Base-by-base conservation (phyloP, 2,329 filamentous ascomycete species). In the Penicillium corylophilum region DNA sequence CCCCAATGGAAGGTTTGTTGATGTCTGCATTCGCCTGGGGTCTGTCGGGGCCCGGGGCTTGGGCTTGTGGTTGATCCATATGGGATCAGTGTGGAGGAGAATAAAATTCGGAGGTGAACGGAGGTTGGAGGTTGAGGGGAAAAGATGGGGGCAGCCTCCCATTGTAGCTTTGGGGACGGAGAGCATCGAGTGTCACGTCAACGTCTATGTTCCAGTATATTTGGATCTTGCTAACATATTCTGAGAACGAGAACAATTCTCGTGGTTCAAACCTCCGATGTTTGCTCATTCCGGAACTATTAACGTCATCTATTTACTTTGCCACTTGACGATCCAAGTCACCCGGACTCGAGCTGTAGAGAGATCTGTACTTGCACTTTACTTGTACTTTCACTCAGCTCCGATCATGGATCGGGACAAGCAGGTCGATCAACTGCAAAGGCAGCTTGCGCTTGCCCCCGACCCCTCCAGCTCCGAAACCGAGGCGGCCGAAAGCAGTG, bases 1-100 rank as follows among this genome's bases (percentile, higher is more conserved):
- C 57, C 51, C 70, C 66, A 20, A 53, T 53, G 22, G 39, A 53
- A 20, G 51, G 47, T 23, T 38, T 54, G 16, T 42, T 9, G 15
- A 73, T 46, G 4, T 31, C 52, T 36, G 36, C 29, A 40, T 51
- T 44, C 13, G 36, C 15, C 6, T 35, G 20, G 13, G 46, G 16
- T 2, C 29, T 53, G 7, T 51, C 46, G 8, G 45, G 26, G 20
- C 33, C 45, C 13, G 45, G 40, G 12, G 53, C 26, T 49, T 45
- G 47, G 4, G 48, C 51, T 35, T 22, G 35, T 18, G 9, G 35
- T 38, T 13, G 16, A 4, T 20, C 35, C 35, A 41, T 41, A n/a
- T 5, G 8, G 22, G 13, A 36, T 26, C 12, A 5, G 8, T 41
- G 9, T 4, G 13, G 22, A 22, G 8, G 16, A 22, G 22, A 16